Evolutionary conservation across 2,329 filamentous ascomycete genomes (phyloP).

Genomic region (Pyrenophora graminea): DNA sequence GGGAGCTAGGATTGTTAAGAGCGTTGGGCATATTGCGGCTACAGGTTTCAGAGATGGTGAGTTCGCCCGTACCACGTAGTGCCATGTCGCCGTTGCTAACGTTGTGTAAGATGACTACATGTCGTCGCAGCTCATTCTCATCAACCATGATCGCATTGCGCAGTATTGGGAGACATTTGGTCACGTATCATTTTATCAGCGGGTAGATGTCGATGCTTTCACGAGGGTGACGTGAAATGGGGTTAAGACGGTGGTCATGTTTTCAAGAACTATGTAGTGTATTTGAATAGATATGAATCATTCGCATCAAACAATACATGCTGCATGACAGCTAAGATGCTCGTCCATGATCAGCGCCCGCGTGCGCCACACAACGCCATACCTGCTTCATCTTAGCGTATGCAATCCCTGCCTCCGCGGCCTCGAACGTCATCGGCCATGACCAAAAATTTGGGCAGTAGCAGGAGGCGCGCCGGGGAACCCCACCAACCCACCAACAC

Average conservation of each 20-base stretch:
- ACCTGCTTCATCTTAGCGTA: not conserved
- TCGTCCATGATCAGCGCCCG: not conserved
- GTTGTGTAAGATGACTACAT: constrained; percentile 70
- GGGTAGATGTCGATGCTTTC: constrained; percentile 52
- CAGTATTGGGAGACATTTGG: constrained; percentile 74
- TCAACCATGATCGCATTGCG: constrained; percentile 76
- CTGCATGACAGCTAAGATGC: too few relatives aligned
- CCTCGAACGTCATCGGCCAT: constrained; percentile 18
- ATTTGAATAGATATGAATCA: too few relatives aligned
- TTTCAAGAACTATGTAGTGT: not conserved
- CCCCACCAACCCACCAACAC: too few relatives aligned
- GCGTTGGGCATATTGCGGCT: constrained; percentile 76
- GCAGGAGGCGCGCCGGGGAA: not conserved
- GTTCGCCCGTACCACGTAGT: constrained; percentile 35
- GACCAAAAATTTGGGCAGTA: constrained; percentile 16
- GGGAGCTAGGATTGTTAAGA: constrained; percentile 74
- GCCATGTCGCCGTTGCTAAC: not conserved
- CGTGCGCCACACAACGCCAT: not conserved
- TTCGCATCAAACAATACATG: too few relatives aligned
- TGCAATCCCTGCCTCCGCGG: constrained; percentile 2
- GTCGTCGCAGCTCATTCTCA: constrained; percentile 73
- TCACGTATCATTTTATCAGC: constrained; percentile 55
- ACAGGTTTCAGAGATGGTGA: constrained; percentile 73
- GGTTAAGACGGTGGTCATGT: not conserved
- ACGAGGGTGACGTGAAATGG: constrained; percentile 14